phyloP scores from a whole-genome alignment of 2,329 filamentous ascomycete species.

The Trichoderma breve region DNA sequence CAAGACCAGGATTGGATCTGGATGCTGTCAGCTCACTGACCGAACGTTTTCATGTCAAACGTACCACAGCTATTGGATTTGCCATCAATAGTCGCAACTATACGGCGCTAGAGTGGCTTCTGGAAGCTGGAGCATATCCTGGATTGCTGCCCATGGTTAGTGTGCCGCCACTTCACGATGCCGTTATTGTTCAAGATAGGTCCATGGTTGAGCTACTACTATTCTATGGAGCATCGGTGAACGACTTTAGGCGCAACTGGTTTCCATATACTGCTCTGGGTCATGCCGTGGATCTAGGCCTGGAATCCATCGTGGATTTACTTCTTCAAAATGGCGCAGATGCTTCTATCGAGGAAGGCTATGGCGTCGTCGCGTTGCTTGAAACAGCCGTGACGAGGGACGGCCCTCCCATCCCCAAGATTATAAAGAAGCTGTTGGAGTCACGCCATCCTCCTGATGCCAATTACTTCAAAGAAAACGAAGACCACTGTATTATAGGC shows the following conservation, averaged over 20 bases:
- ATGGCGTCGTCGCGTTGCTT: constrained; percentile 20
- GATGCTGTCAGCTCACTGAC: constrained; percentile 4
- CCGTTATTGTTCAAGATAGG: constrained; percentile 6
- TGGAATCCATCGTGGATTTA: constrained; percentile 23
- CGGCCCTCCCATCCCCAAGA: neutral
- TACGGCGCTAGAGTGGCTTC: constrained; percentile 21
- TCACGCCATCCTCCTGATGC: constrained; percentile 22
- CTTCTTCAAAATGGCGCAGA: constrained; percentile 28
- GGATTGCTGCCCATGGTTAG: constrained; percentile 17
- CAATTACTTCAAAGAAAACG: constrained; percentile 19
- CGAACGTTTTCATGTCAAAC: neutral
- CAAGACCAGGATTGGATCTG: constrained; percentile 10
- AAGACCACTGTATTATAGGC: constrained; percentile 19
- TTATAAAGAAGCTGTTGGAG: constrained; percentile 23
- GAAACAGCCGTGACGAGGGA: constrained; percentile 18
- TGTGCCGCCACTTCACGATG: constrained; percentile 18
- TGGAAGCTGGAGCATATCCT: constrained; percentile 22
- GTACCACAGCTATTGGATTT: constrained; percentile 15
- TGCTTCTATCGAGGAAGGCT: constrained; percentile 27
- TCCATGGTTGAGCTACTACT: constrained; percentile 22
- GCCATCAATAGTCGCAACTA: constrained; percentile 20
- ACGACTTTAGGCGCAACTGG: constrained; percentile 15
- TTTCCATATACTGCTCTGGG: constrained; percentile 22
- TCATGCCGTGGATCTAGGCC: constrained; percentile 23
- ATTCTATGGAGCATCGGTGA: constrained; percentile 21